phyloP scores from a whole-genome alignment of 75 land plant genomes.

The Ceratopteris richardii region DNA sequence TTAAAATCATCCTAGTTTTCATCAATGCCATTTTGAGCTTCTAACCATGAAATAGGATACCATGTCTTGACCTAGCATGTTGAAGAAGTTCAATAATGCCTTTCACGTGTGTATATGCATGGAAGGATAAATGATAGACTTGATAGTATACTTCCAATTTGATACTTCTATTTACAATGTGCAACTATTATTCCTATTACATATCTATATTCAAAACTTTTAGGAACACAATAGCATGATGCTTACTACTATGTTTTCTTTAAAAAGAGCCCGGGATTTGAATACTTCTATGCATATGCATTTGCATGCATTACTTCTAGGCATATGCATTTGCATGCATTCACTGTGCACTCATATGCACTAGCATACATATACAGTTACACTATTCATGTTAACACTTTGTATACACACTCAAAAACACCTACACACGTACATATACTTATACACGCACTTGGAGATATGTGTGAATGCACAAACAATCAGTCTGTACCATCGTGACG shows the following conservation, averaged over 20 bases:
- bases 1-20: constrained; percentile 61
- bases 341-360: too few relatives aligned
- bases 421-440: too few relatives aligned
- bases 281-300: constrained; percentile 98
- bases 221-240: constrained; percentile 93
- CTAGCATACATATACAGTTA: too few relatives aligned
- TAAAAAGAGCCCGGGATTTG: constrained; percentile 94
- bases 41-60: constrained; percentile 95
- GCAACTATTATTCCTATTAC: constrained; percentile 76
- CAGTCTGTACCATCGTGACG: too few relatives aligned
- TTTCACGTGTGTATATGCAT: constrained; percentile 94
- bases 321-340: too few relatives aligned
- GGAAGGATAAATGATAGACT: constrained; percentile 89
- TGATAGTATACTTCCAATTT: constrained; percentile 81
- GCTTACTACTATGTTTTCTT: constrained; percentile 67
- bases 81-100: constrained; percentile 92
- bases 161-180: constrained; percentile 61
- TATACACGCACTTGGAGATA: too few relatives aligned
- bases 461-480: too few relatives aligned
- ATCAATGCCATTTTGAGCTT: constrained; percentile 81
- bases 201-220: constrained; percentile 84
- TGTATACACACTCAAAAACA: too few relatives aligned
- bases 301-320: too few relatives aligned
- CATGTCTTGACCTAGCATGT: constrained; percentile 77
- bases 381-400: too few relatives aligned